These are phyloP conservation scores for Cruciata laevipes DNA, from an alignment of 257 asterid species.

Conservation along the genomic window DNA sequence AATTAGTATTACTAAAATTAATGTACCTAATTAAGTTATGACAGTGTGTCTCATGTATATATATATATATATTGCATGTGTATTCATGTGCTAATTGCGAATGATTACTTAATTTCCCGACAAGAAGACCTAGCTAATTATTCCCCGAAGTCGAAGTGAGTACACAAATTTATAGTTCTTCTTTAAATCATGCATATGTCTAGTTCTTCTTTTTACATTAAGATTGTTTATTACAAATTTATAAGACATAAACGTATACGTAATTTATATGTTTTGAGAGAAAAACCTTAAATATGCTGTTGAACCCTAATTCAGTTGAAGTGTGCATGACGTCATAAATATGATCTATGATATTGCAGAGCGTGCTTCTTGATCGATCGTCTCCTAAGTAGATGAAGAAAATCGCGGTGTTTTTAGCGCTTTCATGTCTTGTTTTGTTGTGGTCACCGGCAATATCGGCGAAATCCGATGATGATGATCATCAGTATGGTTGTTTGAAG, in stretches of 20 bases:
- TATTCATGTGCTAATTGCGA: neutral
- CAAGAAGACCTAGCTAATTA: too few relatives aligned
- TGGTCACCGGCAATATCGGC: neutral
- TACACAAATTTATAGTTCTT: too few relatives aligned
- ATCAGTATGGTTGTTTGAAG: neutral
- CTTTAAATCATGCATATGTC: too few relatives aligned
- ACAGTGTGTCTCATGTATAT: neutral
- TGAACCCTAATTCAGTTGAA: too few relatives aligned
- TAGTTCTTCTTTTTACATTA: too few relatives aligned
- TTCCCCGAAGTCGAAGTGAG: neutral
- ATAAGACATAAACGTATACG: too few relatives aligned
- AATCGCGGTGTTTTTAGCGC: neutral
- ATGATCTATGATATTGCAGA: neutral
- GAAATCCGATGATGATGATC: neutral
- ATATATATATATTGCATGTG: neutral
- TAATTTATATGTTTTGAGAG: too few relatives aligned
- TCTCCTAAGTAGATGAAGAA: neutral
- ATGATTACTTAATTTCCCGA: neutral
- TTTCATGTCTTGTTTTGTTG: neutral
- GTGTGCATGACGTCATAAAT: too few relatives aligned
- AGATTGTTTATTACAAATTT: too few relatives aligned
- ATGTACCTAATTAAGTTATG: too few relatives aligned
- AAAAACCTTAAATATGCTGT: too few relatives aligned
- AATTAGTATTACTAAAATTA: too few relatives aligned
- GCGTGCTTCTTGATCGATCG: neutral